phyloP scores from a whole-genome alignment of 306 rosid species.

The Vigna nakashimae region DNA sequence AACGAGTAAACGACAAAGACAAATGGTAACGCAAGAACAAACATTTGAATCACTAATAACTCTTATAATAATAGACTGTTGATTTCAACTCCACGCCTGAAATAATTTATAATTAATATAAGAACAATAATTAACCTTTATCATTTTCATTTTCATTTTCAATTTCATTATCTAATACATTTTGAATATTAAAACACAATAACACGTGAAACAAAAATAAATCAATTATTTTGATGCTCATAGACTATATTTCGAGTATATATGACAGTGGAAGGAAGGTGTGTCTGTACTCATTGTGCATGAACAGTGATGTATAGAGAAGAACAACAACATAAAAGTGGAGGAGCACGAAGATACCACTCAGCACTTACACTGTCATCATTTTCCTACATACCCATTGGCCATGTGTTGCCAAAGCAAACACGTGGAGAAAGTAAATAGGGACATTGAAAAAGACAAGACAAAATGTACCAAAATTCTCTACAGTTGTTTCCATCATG shows the following conservation, averaged over 20 bases:
- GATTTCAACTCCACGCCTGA: too few relatives aligned
- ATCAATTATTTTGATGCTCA: too few relatives aligned
- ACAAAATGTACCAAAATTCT: not conserved
- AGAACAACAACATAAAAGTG: not conserved
- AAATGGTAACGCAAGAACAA: too few relatives aligned
- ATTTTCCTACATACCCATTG: not conserved
- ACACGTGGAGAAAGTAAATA: not conserved
- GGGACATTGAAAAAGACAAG: not conserved
- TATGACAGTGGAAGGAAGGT: too few relatives aligned
- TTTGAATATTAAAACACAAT: too few relatives aligned
- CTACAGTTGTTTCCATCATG: slow-evolving; percentile 1
- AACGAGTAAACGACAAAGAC: rapidly evolving
- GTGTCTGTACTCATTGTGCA: not conserved
- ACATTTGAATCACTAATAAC: too few relatives aligned
- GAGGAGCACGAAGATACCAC: slow-evolving; percentile 24
- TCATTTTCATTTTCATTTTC: too few relatives aligned
- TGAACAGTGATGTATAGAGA: not conserved
- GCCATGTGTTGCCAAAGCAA: not conserved
- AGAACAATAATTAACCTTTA: too few relatives aligned
- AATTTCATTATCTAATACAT: too few relatives aligned
- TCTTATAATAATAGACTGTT: rapidly evolving
- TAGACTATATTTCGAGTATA: too few relatives aligned
- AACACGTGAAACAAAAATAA: too few relatives aligned
- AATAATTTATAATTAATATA: too few relatives aligned
- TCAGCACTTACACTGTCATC: not conserved